Percentiles rank a stretch among this genome's conserved stretches.
These are phyloP conservation scores for Talaromyces wortmannii DNA, from an alignment of 495 filamentous ascomycete genomes.

Conservation along the genomic window DNA sequence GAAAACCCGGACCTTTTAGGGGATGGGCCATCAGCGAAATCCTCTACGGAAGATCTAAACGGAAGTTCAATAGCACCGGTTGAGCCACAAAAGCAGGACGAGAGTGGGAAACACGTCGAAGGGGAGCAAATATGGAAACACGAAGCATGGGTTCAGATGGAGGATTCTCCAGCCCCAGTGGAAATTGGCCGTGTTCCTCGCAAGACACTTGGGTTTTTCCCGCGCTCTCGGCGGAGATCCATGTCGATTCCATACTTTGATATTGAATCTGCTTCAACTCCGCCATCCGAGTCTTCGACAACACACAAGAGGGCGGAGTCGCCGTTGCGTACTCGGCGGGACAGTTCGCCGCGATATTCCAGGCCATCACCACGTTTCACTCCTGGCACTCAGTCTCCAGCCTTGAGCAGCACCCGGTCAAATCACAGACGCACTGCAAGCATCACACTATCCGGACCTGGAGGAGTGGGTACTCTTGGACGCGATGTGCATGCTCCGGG, in stretches of 20 bases:
- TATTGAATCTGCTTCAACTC: slow-evolving; percentile 21
- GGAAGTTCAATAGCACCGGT: slow-evolving; percentile 37
- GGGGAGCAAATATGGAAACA: slow-evolving; percentile 66
- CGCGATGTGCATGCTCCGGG: slow-evolving; percentile 63
- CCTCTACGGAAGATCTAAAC: slow-evolving; percentile 25
- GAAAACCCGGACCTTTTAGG: slow-evolving; percentile 27
- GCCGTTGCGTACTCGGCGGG: slow-evolving; percentile 10
- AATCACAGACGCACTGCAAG: slow-evolving; percentile 32
- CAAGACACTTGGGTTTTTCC: slow-evolving; percentile 82
- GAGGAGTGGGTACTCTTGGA: slow-evolving; percentile 76
- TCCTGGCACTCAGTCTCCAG: slow-evolving; percentile 7
- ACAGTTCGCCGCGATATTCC: slow-evolving; percentile 7
- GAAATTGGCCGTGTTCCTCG: slow-evolving; percentile 84
- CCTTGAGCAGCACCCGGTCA: slow-evolving; percentile 12
- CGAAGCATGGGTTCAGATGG: slow-evolving; percentile 78
- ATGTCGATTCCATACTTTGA: slow-evolving; percentile 43
- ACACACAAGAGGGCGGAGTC: slow-evolving; percentile 11
- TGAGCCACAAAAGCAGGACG: slow-evolving; percentile 10
- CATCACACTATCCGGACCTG: slow-evolving; percentile 60
- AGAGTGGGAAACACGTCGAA: slow-evolving; percentile 24
- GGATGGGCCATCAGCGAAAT: slow-evolving; percentile 13
- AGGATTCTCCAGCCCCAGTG: slow-evolving; percentile 59
- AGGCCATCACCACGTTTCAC: slow-evolving; percentile 8
- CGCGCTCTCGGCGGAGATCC: slow-evolving; percentile 80
- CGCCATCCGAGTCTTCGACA: slow-evolving; percentile 9